phyloP scores from a whole-genome alignment of 441 rosid species.

The Biscutella laevigata region DNA sequence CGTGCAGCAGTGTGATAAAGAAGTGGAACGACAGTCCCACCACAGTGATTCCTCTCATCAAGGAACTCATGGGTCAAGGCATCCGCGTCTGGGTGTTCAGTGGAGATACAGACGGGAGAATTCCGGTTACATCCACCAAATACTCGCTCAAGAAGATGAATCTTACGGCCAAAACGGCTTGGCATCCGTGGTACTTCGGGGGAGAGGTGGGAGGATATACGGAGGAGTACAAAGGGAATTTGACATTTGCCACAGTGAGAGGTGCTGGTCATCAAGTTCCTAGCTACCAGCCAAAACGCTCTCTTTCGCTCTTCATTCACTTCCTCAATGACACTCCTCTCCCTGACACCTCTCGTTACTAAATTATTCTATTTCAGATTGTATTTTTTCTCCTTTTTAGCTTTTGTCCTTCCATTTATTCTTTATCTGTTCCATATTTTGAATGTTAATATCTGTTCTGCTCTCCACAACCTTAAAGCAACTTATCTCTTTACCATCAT shows the following conservation, averaged over 20 bases:
- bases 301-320: conserved; percentile 62
- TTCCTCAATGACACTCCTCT: conserved; percentile 53
- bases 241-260: conserved; percentile 68
- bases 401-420: background rate
- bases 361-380: conserved; percentile 7
- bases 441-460: conserved; percentile 15
- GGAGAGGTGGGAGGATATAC: conserved; percentile 81
- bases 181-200: conserved; percentile 65
- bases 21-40: conserved; percentile 57
- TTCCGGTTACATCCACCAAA: conserved; percentile 63
- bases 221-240: conserved; percentile 41
- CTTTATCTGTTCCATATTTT: conserved; percentile 7
- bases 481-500: conserved; percentile 9
- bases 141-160: conserved; percentile 49
- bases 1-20: conserved; percentile 44
- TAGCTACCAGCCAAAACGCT: conserved; percentile 61
- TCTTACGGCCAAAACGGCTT: conserved; percentile 37
- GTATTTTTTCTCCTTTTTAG: conserved; percentile 11
- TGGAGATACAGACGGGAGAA: conserved; percentile 70
- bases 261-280: conserved; percentile 93
- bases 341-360: conserved; percentile 38
- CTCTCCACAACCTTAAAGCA: conserved; percentile 10
- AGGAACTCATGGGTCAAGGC: conserved; percentile 41
- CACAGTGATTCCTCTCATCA: conserved; percentile 47
- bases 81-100: conserved; percentile 77